phyloP scores from a whole-genome alignment of 192 early-diverging fungal species.

The Allomyces macrogynus region DNA sequence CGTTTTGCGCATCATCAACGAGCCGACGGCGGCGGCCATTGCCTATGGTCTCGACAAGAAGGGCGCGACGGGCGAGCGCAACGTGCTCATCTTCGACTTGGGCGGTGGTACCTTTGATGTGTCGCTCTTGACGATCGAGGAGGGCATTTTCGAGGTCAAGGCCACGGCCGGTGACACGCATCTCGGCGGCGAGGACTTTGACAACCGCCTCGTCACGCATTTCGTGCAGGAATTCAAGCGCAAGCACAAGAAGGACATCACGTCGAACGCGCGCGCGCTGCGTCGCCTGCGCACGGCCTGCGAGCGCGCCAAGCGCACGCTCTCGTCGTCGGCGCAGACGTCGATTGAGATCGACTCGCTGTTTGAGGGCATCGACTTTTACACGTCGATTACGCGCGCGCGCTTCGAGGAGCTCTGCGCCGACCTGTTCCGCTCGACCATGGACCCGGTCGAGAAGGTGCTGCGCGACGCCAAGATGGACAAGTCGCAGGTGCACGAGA shows the following conservation, averaged over 20 bases:
- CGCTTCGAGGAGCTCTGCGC: no score
- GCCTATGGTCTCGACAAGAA: conserved; percentile 99
- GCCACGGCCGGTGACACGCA: conserved; percentile 97
- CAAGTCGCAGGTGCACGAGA: conserved; percentile 79
- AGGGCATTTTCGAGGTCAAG: conserved; percentile 96
- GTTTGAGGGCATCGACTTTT: no score
- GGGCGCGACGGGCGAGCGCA: conserved; percentile 40
- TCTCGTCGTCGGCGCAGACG: no score
- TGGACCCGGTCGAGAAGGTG: no score
- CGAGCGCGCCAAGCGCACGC: conserved; percentile 95
- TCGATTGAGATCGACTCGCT: no score
- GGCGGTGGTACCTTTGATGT: conserved; percentile 98
- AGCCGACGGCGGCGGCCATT: conserved; percentile 97
- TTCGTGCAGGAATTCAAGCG: conserved; percentile 99
- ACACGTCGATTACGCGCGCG: no score
- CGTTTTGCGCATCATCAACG: conserved; percentile 99
- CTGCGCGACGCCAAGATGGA: no score
- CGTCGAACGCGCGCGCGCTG: conserved; percentile 71
- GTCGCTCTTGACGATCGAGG: conserved; percentile 87
- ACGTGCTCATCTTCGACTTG: conserved; percentile 91
- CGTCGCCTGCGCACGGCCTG: conserved; percentile 92
- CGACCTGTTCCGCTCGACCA: no score
- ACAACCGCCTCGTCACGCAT: no score
- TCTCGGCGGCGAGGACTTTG: no score
- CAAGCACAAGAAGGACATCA: conserved; percentile 77